Evolutionary conservation across 768 basidiomycete species (phyloP).

Genomic region (Lactarius tabidus): DNA sequence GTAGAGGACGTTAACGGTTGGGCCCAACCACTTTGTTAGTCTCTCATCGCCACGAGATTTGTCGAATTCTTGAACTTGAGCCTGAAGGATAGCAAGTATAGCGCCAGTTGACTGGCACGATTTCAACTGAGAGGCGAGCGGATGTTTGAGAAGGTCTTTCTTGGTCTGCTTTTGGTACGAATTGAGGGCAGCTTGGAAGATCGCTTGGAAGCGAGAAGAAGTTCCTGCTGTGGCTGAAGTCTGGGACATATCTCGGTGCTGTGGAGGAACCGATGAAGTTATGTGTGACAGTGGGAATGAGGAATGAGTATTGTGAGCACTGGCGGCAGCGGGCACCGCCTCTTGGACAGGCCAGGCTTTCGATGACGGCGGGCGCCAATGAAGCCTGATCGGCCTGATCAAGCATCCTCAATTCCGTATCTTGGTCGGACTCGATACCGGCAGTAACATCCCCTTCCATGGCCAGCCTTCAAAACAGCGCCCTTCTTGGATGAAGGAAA

Average conservation of each 20-base stretch:
- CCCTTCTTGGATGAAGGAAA: constrained; percentile 48
- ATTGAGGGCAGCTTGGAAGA: not conserved
- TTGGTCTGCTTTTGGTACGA: not conserved
- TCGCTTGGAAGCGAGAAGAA: not conserved
- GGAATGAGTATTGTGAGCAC: too few relatives aligned
- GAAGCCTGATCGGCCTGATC: constrained; percentile 36
- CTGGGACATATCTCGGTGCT: not conserved
- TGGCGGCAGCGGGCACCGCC: too few relatives aligned
- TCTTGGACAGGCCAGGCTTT: too few relatives aligned
- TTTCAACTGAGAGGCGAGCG: not conserved
- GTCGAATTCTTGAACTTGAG: not conserved
- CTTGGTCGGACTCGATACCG: constrained; percentile 73
- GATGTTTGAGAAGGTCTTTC: not conserved
- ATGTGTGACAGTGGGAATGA: too few relatives aligned
- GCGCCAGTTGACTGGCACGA: not conserved
- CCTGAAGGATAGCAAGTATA: not conserved
- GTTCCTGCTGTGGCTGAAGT: not conserved
- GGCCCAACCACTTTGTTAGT: not conserved
- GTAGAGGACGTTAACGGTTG: not conserved
- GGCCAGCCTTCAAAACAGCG: constrained; percentile 67
- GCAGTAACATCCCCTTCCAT: constrained; percentile 76
- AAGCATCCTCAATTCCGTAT: constrained; percentile 85
- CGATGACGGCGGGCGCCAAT: too few relatives aligned
- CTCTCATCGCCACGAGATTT: not conserved
- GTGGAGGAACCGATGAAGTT: not conserved